Conservation (phyloP, 139 green algal species). For the Gonium pectorale region DNA sequence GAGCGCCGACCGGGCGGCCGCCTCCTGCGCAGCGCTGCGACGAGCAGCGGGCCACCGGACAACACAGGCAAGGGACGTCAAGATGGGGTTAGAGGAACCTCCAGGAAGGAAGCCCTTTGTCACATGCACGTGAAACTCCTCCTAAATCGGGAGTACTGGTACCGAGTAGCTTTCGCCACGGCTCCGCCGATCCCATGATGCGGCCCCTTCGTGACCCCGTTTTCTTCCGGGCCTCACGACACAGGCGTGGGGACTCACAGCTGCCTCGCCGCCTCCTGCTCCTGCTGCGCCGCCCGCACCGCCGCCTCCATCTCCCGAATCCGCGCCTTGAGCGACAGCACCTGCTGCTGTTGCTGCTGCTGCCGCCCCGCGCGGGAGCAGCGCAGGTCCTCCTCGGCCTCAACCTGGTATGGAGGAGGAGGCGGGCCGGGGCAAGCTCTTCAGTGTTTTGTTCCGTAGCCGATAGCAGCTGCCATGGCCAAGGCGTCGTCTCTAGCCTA, state of each 20-base stretch:
- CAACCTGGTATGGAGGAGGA: conserved; percentile 43
- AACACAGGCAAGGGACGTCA: not conserved
- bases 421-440: not conserved
- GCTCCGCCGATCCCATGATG: too few relatives aligned
- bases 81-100: not conserved
- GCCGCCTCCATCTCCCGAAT: conserved; percentile 40
- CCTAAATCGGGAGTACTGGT: too few relatives aligned
- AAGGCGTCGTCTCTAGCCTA: too few relatives aligned
- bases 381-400: conserved; percentile 57
- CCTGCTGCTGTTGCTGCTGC: conserved; percentile 16
- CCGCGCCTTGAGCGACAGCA: conserved; percentile 48
- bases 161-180: too few relatives aligned
- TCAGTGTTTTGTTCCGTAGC: too few relatives aligned
- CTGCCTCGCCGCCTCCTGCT: conserved; percentile 9
- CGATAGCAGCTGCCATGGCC: too few relatives aligned
- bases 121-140: too few relatives aligned
- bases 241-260: too few relatives aligned
- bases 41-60: too few relatives aligned
- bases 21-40: conserved; percentile 22
- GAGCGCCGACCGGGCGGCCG: conserved; percentile 8
- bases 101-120: not conserved
- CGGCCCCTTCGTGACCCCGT: not conserved
- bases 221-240: too few relatives aligned
- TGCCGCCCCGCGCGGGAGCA: conserved; percentile 22
- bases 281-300: conserved; percentile 9